Base-by-base conservation (phyloP, 2,329 filamentous ascomycete species). In the Nannizziopsis barbatae region DNA sequence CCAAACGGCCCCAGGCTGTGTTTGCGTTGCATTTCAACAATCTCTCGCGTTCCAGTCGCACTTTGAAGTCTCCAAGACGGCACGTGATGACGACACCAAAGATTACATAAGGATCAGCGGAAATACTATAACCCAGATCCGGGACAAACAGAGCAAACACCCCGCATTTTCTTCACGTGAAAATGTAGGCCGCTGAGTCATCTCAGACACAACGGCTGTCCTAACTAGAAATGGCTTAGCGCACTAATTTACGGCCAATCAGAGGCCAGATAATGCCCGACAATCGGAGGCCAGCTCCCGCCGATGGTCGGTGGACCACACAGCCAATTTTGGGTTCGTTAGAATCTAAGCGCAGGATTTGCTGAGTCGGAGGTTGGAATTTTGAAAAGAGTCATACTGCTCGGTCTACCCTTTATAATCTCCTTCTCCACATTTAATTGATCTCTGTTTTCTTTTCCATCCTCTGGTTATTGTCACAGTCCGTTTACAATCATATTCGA, bases 381-480 rank as follows among this genome's bases (percentile, higher is more conserved):
- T 10, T 36, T 22, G 18, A 18, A 30, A 44, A 44, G 39, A 49
- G 46, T 49, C 46, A 49, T 49, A 49, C 22, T 17, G n/a, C 45
- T 47, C 35, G 17, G 14, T 9, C 18, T 14, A 22, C 32, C 32
- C 33, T 17, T 31, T 32, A 30, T 14, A 5, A 33, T 17, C 15
- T 48, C 42, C 31, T 20, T 39, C 31, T 33, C 22, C 41, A 7
- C 30, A 33, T 33, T 27, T 14, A 22, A 22, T 20, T 14, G 12
- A 9, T 43, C 10, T 32, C 11, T n/a, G 9, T 20, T 27, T 11
- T 20, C n/a, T 30, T 12, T 45, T 14, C 3, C 11, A 14, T 20
- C 15, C 15, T 39, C 11, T 20, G 22, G 10, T 40, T 44, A 11
- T 14, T 22, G 17, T 35, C n/a, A 20, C 15, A 3, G 40, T 35